Evolutionary conservation across 139 green algal species (phyloP), one percentile per base, ranked within the genome.

Genomic region (Spirogloea muscicola): DNA sequence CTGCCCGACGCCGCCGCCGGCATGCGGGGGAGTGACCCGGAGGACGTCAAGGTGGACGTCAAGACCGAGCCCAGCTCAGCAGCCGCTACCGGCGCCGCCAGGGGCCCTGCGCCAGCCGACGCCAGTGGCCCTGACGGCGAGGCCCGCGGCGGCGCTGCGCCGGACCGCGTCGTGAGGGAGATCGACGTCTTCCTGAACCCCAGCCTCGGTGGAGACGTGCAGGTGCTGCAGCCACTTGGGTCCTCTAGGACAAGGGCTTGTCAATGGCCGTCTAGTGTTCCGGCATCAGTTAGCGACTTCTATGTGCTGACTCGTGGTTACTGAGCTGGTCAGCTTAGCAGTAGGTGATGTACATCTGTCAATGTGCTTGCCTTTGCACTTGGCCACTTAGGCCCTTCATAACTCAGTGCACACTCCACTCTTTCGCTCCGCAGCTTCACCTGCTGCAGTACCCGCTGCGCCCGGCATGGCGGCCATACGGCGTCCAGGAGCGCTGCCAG

Each of bases 391-490:
- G n/a, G n/a, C n/a, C n/a, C n/a, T n/a, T n/a, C n/a, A n/a, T n/a
- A n/a, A n/a, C n/a, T n/a, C n/a, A n/a, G n/a, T n/a, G n/a, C n/a
- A n/a, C n/a, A n/a, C n/a, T n/a, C n/a, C n/a, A n/a, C n/a, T n/a
- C n/a, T n/a, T n/a, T n/a, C n/a, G n/a, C 13, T 68, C 59, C 80
- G 55, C 85, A 93, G 79, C 74, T 92, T 21, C 87, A 85, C 39
- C 59, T 96, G 37, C 76, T 96, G 25, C 88, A 95, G 72, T 89
- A 90, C 60, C 91, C 91, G 1, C 67, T 96, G 66, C 76, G 91
- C 1, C 82, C 87, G 0, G 70, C 84, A 39, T 93, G 89, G 88
- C 83, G 88, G 0, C 85, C 90, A 0, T 96, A 96, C 60, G 77
- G 88, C 5, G 68, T 86, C 6, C 71, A 86, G 34, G 61, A 84